Conservation (phyloP, 495 filamentous ascomycete species). For the Letharia lupina region DNA sequence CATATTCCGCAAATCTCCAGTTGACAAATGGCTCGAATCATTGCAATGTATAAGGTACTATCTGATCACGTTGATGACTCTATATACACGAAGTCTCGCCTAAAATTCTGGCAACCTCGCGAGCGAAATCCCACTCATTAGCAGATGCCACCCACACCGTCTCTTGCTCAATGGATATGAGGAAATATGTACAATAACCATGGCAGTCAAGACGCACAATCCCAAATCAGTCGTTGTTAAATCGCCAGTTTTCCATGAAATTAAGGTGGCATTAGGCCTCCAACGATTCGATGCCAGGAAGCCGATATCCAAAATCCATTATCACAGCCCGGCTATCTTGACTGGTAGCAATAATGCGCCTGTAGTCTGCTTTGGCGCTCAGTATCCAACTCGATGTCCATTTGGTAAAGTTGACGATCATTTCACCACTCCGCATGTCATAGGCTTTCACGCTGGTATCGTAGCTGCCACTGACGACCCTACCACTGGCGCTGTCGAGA, state of each 20-base stretch:
- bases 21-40: slow-evolving; percentile 1
- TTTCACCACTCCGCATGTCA: slow-evolving; percentile 64
- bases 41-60: neutral
- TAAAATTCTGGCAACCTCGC: neutral
- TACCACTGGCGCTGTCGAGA: slow-evolving; percentile 71
- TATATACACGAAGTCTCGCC: neutral
- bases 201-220: neutral
- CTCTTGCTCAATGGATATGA: neutral
- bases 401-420: slow-evolving; percentile 67
- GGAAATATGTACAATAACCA: neutral
- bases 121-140: neutral
- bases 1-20: neutral
- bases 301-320: slow-evolving; percentile 61
- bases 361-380: slow-evolving; percentile 88
- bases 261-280: slow-evolving; percentile 31
- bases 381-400: slow-evolving; percentile 97
- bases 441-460: slow-evolving; percentile 91
- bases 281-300: slow-evolving; percentile 42
- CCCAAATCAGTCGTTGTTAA: neutral
- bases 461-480: slow-evolving; percentile 85
- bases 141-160: neutral
- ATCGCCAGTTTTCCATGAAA: neutral
- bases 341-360: slow-evolving; percentile 83
- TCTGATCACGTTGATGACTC: neutral
- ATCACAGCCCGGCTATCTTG: slow-evolving; percentile 86